A percentile compares a stretch with the other conserved stretches of the same genome.
phyloP scores from a whole-genome alignment of 208 protist species.

The Leishmania lainsoni region DNA sequence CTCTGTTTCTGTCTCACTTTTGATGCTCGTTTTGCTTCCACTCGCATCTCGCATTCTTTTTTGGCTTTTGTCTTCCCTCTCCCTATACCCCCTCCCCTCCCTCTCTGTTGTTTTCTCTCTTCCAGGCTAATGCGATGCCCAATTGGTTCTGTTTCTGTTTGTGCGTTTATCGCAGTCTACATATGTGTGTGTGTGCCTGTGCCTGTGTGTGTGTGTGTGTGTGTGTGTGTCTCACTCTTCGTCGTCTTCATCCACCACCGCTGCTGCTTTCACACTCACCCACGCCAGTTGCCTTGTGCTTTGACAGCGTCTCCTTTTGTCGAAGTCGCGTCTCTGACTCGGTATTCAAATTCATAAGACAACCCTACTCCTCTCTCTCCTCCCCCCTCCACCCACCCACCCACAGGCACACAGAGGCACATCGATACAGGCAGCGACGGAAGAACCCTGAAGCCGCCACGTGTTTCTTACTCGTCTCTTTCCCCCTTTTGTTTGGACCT shows the following conservation, averaged over 20 bases:
- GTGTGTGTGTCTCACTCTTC: neutral
- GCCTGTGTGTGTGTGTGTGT: neutral
- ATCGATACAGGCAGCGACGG: neutral
- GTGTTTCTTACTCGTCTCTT: neutral
- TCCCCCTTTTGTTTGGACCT: neutral
- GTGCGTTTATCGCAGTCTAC: neutral
- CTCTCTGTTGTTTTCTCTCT: neutral
- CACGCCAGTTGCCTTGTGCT: neutral
- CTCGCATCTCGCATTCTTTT: neutral
- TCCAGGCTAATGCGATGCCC: neutral
- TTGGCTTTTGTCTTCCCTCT: neutral
- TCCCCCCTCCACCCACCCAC: no score
- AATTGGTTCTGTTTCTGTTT: neutral
- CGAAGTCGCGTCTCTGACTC: neutral
- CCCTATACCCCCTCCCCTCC: no score
- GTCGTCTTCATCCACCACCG: neutral
- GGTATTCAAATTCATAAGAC: neutral
- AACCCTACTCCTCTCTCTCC: no score
- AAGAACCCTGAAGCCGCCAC: neutral
- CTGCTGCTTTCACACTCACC: neutral
- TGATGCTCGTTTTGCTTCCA: neutral
- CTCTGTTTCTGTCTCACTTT: conserved; percentile 1
- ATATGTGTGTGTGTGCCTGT: neutral
- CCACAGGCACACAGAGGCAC: neutral
- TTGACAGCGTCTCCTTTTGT: neutral